Conservation (phyloP, 306 rosid genomes). For the Corylus americana region DNA sequence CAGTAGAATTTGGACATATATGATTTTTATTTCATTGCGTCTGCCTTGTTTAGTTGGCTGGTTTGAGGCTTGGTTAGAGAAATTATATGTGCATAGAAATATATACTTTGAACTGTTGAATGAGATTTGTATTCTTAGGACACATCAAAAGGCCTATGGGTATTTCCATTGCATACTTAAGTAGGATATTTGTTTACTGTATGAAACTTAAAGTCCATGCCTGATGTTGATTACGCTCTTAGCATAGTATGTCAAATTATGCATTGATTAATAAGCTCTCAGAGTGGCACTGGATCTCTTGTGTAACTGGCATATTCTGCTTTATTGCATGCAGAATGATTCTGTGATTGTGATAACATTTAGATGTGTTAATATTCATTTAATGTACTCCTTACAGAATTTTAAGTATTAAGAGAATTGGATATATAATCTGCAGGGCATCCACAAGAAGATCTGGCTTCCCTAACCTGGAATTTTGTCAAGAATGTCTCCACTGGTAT, state of each 20-base stretch:
- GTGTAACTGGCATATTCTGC: neutral
- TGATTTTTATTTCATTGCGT: neutral
- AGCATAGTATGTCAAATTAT: neutral
- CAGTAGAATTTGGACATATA: neutral
- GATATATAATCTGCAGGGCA: slow-evolving; percentile 53
- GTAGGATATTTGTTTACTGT: neutral
- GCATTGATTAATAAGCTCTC: neutral
- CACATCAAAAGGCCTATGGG: neutral
- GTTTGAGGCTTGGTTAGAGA: neutral
- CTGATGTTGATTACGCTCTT: neutral
- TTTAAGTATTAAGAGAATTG: slow-evolving; percentile 23
- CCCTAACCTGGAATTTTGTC: slow-evolving; percentile 55
- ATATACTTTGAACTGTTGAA: neutral
- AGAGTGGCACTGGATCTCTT: neutral
- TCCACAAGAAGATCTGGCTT: slow-evolving; percentile 45
- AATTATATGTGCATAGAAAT: neutral
- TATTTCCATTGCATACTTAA: no score
- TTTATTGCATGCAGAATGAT: slow-evolving; percentile 5
- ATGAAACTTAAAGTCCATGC: neutral
- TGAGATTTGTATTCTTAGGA: neutral
- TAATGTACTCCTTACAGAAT: slow-evolving; percentile 7
- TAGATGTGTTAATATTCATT: slow-evolving; percentile 8
- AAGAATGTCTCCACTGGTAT: slow-evolving; percentile 70
- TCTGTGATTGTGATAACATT: slow-evolving; percentile 11
- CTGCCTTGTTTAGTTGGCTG: neutral